A percentile compares a stretch with the other conserved stretches of the same genome.
phyloP scores from a whole-genome alignment of 2,329 filamentous ascomycete genomes.

The Aspergillus ruber region DNA sequence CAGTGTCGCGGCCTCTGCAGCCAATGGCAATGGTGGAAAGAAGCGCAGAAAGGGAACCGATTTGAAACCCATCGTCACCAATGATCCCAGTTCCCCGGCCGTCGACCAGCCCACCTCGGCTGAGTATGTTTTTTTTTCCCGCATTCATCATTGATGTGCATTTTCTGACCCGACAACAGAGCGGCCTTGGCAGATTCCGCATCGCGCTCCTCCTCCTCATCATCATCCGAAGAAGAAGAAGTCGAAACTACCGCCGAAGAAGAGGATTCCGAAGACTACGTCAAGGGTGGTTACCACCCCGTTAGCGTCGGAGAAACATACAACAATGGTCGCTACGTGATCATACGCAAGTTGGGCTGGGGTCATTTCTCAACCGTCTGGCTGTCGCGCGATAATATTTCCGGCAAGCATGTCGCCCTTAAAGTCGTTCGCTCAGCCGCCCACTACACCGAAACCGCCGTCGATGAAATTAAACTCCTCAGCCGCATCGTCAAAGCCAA shows the following conservation, averaged over 20 bases:
- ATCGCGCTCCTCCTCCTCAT: conserved; percentile 71
- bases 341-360: conserved; percentile 47
- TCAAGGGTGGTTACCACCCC: conserved; percentile 97
- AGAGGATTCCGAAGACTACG: conserved; percentile 98
- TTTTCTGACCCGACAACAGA: conserved; percentile 1
- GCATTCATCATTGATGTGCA: conserved; percentile 2
- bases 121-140: conserved; percentile 29
- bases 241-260: conserved; percentile 92
- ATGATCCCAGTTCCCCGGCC: conserved; percentile 46
- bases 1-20: conserved; percentile 37
- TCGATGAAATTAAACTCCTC: conserved; percentile 97
- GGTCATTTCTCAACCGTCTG: conserved; percentile 98
- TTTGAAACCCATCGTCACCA: conserved; percentile 62
- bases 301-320: conserved; percentile 92
- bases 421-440: conserved; percentile 97
- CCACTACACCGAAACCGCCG: conserved; percentile 96
- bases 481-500: conserved; percentile 96
- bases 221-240: conserved; percentile 73
- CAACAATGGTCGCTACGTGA: conserved; percentile 59
- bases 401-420: conserved; percentile 88
- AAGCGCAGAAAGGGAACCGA: conserved; percentile 60
- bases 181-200: conserved; percentile 32
- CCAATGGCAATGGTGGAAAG: conserved; percentile 54
- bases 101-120: conserved; percentile 38
- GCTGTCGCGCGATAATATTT: conserved; percentile 74